Evolutionary conservation across 495 filamentous ascomycete species (phyloP).

Genomic region (Haplographium delicatum): DNA sequence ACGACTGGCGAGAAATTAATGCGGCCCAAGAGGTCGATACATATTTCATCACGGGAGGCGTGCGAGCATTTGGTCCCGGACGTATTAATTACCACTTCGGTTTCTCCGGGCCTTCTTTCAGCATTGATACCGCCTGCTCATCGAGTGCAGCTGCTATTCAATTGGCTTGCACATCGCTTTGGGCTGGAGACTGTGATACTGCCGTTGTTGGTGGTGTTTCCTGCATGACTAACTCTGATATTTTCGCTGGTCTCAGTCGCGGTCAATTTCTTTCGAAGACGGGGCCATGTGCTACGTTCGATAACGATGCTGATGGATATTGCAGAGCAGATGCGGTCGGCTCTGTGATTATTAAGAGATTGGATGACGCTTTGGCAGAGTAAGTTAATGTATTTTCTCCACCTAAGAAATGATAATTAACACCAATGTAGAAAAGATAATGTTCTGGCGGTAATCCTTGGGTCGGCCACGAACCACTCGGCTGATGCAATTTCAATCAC

Average conservation of each 20-base stretch:
- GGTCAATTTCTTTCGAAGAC: conserved; percentile 37
- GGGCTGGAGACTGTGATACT: conserved; percentile 44
- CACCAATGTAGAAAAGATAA: no score
- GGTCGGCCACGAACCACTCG: conserved; percentile 68
- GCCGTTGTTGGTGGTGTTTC: conserved; percentile 37
- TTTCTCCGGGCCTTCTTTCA: conserved; percentile 57
- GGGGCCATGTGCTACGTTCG: conserved; percentile 56
- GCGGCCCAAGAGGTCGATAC: conserved; percentile 87
- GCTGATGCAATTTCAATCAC: conserved; percentile 79
- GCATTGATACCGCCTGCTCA: conserved; percentile 83
- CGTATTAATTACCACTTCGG: conserved; percentile 57
- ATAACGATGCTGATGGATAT: conserved; percentile 69
- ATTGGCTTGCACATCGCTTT: conserved; percentile 75
- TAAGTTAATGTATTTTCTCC: no score
- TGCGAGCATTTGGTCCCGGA: conserved; percentile 81
- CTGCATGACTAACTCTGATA: conserved; percentile 40
- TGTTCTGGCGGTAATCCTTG: conserved; percentile 62
- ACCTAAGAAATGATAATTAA: no score
- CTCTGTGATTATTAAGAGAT: conserved; percentile 66
- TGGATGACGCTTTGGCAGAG: conserved; percentile 68
- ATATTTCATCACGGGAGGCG: conserved; percentile 88
- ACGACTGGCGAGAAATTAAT: conserved; percentile 90
- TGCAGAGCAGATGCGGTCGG: conserved; percentile 70
- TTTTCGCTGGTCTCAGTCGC: conserved; percentile 52
- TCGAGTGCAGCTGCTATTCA: conserved; percentile 61